Evolutionary conservation across 2,329 filamentous ascomycete species (phyloP), one percentile per base, ranked within the genome.

Genomic region (Trichoderma sp.): DNA sequence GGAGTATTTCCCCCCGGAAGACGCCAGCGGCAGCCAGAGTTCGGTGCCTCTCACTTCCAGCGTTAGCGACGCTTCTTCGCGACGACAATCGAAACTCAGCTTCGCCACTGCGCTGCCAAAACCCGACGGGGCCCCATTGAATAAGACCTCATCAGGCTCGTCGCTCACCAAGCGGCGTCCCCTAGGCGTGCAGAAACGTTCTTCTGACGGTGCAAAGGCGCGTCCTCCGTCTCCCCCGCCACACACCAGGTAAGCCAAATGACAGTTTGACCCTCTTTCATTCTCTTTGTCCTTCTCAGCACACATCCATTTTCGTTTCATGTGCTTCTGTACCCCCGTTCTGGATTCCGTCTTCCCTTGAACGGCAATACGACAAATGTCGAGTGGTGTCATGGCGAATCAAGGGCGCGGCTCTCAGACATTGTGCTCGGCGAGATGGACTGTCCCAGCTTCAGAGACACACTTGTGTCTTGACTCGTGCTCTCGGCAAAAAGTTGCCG

Each of bases 161-260:
- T 62, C 69, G 24, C 29, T 14, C 21, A 52, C 49, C 31, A 64
- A 64, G 52, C 33, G 70, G 62, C 43, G 70, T 35, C 52, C 59
- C 47, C 35, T 57, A 1, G 66, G 66, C 29, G 19, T 65, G 10
- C 69, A 69, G 35, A 69, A 60, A 49, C 59, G 60, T 70, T 80
- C 79, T 66, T 83, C 83, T 57, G 78, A 80, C 62, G 81, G 79
- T 40, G 81, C 83, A 59, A 80, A 83, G 29, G 82, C 83, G 58
- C 77, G 83, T 67, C 81, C 77, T 29, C 83, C 80, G 47, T 87
- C 85, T 31, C 85, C 86, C 29, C 81, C 83, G 37, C 81, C 83
- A 43, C 83, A 84, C 70, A 73, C 77, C 69, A 85, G 83, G 85
- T 87, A 79, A 73, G 78, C 71, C 13, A 43, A 13, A 59, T 4